Evolutionary conservation across 768 basidiomycete species (phyloP).

Genomic region (Clavulina sp.): DNA sequence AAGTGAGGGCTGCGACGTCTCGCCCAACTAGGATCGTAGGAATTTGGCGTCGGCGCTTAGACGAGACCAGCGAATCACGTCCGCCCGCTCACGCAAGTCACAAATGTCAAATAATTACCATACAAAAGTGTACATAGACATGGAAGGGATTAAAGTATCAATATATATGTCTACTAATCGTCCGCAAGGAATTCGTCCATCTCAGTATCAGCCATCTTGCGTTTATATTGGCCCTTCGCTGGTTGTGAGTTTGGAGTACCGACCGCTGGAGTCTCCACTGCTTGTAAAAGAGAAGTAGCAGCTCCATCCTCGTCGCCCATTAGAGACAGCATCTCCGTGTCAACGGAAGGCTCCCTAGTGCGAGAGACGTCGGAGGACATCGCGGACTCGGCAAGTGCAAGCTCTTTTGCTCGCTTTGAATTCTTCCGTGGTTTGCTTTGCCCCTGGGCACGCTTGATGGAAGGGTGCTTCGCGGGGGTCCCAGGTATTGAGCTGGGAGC

Average conservation of each 20-base stretch:
- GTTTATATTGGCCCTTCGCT: too few species aligned
- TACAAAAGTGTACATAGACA: neutral
- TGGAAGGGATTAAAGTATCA: neutral
- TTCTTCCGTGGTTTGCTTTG: neutral
- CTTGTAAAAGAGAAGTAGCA: neutral
- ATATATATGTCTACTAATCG: neutral
- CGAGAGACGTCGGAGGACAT: neutral
- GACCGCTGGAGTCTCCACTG: neutral
- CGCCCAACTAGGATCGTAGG: too few species aligned
- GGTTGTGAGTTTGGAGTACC: too few species aligned
- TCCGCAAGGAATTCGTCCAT: neutral
- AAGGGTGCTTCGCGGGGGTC: neutral
- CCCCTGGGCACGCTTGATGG: neutral
- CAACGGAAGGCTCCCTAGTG: neutral
- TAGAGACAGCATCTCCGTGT: constrained; percentile 1
- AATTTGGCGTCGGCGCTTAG: too few species aligned
- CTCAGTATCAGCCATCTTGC: neutral
- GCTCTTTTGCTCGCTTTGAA: neutral
- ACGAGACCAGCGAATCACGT: too few species aligned
- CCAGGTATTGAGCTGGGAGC: neutral
- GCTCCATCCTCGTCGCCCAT: neutral
- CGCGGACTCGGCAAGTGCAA: neutral
- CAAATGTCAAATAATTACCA: too few species aligned
- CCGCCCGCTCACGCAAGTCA: too few species aligned
- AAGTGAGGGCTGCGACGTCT: too few species aligned